Conservation (phyloP, 75 land plant genomes). For the Picea glauca region DNA sequence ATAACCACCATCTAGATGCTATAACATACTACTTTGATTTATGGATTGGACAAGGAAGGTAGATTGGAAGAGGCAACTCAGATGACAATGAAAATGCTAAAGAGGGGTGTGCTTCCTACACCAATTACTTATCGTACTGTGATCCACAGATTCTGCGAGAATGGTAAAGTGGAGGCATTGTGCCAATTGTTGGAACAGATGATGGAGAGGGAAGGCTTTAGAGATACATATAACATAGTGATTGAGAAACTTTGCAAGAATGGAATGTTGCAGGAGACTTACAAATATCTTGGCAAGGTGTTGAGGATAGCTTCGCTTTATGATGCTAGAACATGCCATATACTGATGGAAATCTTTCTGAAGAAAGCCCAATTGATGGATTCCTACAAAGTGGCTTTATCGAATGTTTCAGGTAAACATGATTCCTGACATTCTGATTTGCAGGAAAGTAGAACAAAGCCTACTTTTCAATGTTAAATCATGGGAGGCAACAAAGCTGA, state of each 20-base stretch:
- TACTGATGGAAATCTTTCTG: constrained; percentile 48
- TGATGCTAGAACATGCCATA: constrained; percentile 54
- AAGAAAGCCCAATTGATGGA: constrained; percentile 31
- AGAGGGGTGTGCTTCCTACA: constrained; percentile 63
- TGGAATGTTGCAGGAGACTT: constrained; percentile 55
- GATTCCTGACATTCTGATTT: constrained; percentile 61
- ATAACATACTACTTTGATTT: constrained; percentile 69
- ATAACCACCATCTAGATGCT: constrained; percentile 64
- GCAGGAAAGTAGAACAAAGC: constrained; percentile 37
- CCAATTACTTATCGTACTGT: constrained; percentile 71
- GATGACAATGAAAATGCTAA: constrained; percentile 54
- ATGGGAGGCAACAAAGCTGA: constrained; percentile 49
- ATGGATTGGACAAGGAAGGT: constrained; percentile 53
- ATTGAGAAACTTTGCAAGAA: constrained; percentile 64
- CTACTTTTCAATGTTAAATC: constrained; percentile 30
- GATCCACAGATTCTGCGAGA: constrained; percentile 59
- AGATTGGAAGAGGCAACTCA: constrained; percentile 57
- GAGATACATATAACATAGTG: constrained; percentile 52
- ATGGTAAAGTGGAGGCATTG: constrained; percentile 51
- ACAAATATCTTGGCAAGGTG: constrained; percentile 40
- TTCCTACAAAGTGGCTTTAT: constrained; percentile 58
- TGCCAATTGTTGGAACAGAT: constrained; percentile 49
- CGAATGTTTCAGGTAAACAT: constrained; percentile 22
- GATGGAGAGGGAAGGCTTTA: constrained; percentile 29
- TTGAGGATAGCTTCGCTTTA: constrained; percentile 47